These are phyloP conservation scores for Wickerhamomyces sp. DNA, from an alignment of 1,139 yeast genomes.

Conservation along the genomic window DNA sequence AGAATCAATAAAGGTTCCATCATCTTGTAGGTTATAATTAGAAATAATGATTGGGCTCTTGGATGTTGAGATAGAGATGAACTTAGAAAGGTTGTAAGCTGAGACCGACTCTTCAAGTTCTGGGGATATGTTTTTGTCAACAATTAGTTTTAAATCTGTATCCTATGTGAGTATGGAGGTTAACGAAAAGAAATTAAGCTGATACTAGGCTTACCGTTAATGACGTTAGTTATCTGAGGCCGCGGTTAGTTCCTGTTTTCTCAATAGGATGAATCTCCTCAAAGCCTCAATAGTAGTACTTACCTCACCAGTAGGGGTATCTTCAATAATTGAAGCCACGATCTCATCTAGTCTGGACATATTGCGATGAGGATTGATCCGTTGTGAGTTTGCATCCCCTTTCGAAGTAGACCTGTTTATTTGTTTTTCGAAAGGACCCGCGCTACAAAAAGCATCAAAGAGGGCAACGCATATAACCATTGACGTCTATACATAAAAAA, in stretches of 20 bases:
- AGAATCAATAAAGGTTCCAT: slow-evolving; percentile 42
- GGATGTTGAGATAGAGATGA: slow-evolving; percentile 34
- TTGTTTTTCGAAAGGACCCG: too few relatives aligned
- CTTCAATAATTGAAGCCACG: slow-evolving; percentile 33
- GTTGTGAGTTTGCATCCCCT: too few relatives aligned
- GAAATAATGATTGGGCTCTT: slow-evolving; percentile 35
- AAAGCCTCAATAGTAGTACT: background rate
- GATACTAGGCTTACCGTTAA: slow-evolving; percentile 5
- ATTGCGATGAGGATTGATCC: background rate
- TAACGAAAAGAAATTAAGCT: too few relatives aligned
- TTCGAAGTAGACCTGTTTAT: too few relatives aligned
- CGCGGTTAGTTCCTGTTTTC: background rate
- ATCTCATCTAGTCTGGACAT: slow-evolving; percentile 16
- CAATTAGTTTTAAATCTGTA: slow-evolving; percentile 28
- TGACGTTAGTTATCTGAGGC: slow-evolving; percentile 1
- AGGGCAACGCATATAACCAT: too few relatives aligned
- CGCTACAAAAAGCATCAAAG: too few relatives aligned
- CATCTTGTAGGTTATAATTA: slow-evolving; percentile 35
- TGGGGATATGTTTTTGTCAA: slow-evolving; percentile 28
- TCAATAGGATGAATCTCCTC: background rate
- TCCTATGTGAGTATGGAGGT: too few relatives aligned
- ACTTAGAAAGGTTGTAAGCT: slow-evolving; percentile 38
- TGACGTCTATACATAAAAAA: too few relatives aligned
- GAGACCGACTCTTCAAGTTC: slow-evolving; percentile 33
- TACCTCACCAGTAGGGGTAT: slow-evolving; percentile 39